Conservation (phyloP, 176 grass and related monocot species). For the Carex cristatella region DNA sequence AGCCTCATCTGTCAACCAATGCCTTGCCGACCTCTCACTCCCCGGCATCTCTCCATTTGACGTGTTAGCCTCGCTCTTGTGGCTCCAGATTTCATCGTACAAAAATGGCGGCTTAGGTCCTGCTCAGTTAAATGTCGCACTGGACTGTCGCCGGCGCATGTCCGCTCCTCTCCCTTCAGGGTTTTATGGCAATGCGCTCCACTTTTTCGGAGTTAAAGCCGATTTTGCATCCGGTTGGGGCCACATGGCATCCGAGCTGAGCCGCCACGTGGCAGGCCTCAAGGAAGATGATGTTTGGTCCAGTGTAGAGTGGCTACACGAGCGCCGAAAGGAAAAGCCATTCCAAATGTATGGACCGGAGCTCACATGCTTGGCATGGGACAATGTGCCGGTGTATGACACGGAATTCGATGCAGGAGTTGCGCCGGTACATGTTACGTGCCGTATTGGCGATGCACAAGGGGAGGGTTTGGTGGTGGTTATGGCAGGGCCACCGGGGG, state of each 20-base stretch:
- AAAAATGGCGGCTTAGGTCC: background rate
- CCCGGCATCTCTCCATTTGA: conserved; percentile 43
- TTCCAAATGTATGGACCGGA: conserved; percentile 92
- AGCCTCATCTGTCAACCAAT: conserved; percentile 27
- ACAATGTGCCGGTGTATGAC: conserved; percentile 49
- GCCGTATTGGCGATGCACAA: conserved; percentile 28
- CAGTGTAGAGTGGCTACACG: conserved; percentile 56
- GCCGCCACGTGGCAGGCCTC: conserved; percentile 22
- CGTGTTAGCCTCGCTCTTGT: conserved; percentile 65
- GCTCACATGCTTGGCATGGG: conserved; percentile 70
- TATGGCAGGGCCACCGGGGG: conserved; percentile 27
- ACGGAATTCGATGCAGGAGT: conserved; percentile 39
- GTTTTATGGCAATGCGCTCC: conserved; percentile 57
- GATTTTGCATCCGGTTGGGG: conserved; percentile 41
- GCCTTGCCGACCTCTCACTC: conserved; percentile 29
- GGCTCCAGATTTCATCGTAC: conserved; percentile 35
- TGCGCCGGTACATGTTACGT: conserved; percentile 38
- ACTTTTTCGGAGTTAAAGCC: conserved; percentile 46
- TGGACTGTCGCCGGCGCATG: conserved; percentile 79
- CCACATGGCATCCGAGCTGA: conserved; percentile 35
- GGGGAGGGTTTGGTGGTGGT: conserved; percentile 70
- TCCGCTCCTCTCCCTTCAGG: conserved; percentile 59
- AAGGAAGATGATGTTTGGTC: conserved; percentile 63
- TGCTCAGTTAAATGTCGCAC: conserved; percentile 46
- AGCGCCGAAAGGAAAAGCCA: conserved; percentile 21